Conservation (phyloP, 2,329 filamentous ascomycete species). For the Lecanicillium sp. region DNA sequence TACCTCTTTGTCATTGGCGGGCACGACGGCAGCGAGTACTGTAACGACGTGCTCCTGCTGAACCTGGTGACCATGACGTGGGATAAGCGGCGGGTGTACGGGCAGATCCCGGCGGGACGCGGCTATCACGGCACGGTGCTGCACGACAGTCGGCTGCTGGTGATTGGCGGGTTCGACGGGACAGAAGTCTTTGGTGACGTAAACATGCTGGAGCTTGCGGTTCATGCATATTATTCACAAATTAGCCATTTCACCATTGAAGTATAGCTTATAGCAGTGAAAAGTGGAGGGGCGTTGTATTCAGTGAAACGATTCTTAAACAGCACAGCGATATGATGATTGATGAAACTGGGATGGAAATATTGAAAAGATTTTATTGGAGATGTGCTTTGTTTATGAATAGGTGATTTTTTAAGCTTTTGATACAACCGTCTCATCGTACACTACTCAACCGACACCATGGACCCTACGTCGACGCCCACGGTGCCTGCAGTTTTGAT, state of each 20-base stretch:
- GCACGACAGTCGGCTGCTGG: constrained; percentile 55
- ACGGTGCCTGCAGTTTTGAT: too few species aligned
- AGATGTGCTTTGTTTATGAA: too few species aligned
- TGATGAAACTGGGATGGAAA: not conserved
- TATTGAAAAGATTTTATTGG: not conserved
- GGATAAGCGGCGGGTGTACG: constrained; percentile 60
- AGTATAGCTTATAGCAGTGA: too few species aligned
- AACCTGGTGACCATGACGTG: constrained; percentile 70
- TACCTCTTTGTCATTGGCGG: constrained; percentile 65
- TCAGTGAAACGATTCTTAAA: not conserved
- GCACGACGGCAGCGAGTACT: constrained; percentile 63
- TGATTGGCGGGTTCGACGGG: constrained; percentile 63
- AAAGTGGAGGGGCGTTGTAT: constrained; percentile 8
- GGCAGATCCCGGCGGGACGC: constrained; percentile 51
- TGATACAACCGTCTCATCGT: too few species aligned
- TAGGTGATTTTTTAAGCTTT: too few species aligned
- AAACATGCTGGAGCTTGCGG: constrained; percentile 58
- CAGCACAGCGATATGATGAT: too few species aligned
- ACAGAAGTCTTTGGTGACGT: constrained; percentile 61
- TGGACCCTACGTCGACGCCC: too few species aligned
- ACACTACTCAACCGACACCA: too few species aligned
- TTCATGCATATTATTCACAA: constrained; percentile 66
- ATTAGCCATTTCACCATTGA: constrained; percentile 67
- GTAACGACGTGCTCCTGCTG: constrained; percentile 59
- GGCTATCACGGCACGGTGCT: constrained; percentile 62